Percentiles rank a stretch among this genome's conserved stretches.
Evolutionary conservation across 345 rosid species (phyloP).

Genomic region (Linum lewisii): DNA sequence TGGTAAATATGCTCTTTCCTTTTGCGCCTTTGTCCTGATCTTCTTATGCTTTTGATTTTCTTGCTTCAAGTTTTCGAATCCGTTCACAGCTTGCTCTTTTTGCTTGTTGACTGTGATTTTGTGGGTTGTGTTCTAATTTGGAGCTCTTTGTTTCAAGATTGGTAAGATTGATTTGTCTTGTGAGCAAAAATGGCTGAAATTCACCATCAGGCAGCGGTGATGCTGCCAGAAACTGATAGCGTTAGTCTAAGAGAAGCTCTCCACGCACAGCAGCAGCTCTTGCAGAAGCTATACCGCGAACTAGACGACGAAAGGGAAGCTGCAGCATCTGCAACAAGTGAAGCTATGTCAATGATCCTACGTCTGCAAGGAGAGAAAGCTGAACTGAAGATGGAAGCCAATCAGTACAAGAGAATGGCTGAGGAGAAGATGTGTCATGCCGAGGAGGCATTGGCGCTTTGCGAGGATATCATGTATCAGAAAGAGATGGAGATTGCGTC

Average conservation of each 20-base stretch:
- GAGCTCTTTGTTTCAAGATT: no score
- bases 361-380: slow-evolving; percentile 86
- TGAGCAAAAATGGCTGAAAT: slow-evolving; percentile 32
- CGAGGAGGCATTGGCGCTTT: slow-evolving; percentile 52
- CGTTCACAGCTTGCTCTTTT: no score
- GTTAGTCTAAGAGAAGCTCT: slow-evolving; percentile 46
- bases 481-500: slow-evolving; percentile 84
- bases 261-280: slow-evolving; percentile 62
- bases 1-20: neutral
- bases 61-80: no score
- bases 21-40: neutral
- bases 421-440: slow-evolving; percentile 78
- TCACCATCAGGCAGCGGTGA: slow-evolving; percentile 3
- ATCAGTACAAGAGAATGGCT: slow-evolving; percentile 76
- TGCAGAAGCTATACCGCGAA: slow-evolving; percentile 54
- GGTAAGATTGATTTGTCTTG: neutral
- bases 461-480: slow-evolving; percentile 61
- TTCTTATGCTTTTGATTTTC: no score
- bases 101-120: no score
- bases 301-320: slow-evolving; percentile 87
- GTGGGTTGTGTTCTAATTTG: no score
- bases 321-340: slow-evolving; percentile 59
- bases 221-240: slow-evolving; percentile 31
- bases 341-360: slow-evolving; percentile 79
- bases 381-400: slow-evolving; percentile 67